Base-by-base conservation (phyloP, 805 yeast species). In the Yamadazyma olivae region DNA sequence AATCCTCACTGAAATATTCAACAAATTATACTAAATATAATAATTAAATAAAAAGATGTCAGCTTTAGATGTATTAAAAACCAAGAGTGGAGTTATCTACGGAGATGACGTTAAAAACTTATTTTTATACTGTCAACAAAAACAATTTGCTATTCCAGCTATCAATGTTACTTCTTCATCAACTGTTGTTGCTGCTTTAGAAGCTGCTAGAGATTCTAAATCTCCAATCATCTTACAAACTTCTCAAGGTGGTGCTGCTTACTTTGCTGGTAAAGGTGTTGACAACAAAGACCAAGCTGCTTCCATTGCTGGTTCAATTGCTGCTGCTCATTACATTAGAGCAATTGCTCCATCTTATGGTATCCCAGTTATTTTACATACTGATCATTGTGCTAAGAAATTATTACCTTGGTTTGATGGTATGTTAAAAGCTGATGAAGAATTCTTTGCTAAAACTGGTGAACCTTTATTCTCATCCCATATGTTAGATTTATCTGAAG, bases 181-280 rank as follows among this genome's bases (percentile, higher is more conserved):
- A 43, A 91, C 97, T 47, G 98, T 82, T 41, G 71, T 68, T 45
- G 57, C 73, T 48, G 63, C 74, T 40, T 65, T 68, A 54, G 74
- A 68, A 58, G 67, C 73, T 45, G 74, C 74, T 39, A 66, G 74
- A 59, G 74, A 68, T 56, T 48, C 40, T 59, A 65, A 65, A 54
- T 84, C 96, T 45, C 99, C 99, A 74, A 89, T 93, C 71, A 87
- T 93, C 65, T 74, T 93, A 63, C 99, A 93, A 75, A 81, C 91
- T 54, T 91, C 98, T 44, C 89, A 93, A 70, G 99, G 99, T 75
- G 99, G 99, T 77, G 95, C 99, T 53, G 98, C 98, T 48, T 93
- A 81, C 87, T 93, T 93, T 66, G 99, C 99, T 49, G 99, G 99
- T 75, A 93, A 93, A 81, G 99, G 98, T 75, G 89, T 93, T 54